Base-by-base conservation (phyloP, 2,329 filamentous ascomycete genomes). In the Neonectria sp. region DNA sequence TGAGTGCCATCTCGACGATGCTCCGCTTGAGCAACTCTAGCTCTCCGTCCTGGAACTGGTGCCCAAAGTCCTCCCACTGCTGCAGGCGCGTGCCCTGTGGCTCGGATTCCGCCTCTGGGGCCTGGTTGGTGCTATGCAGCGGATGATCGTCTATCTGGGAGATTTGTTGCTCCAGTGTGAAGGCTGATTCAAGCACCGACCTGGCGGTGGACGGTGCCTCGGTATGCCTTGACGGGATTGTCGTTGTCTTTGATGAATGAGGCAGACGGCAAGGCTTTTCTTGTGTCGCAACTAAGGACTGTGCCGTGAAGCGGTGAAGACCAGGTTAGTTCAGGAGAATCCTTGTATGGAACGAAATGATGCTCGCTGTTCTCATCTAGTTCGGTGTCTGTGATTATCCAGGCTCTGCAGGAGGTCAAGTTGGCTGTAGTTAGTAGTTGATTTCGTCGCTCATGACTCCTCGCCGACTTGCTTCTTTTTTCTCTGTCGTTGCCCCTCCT, bases 1-100 rank as follows among this genome's bases (percentile, higher is more conserved):
- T 84, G 33, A 84, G 73, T 2, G 83, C 83, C 83, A 85, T 85
- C 60, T 75, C 75, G 17, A 72, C 74, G 51, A 79, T 77, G 59
- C 76, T 79, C 67, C 68, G 73, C 69, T 77, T 78, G 56, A 79
- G 73, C 21, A 65, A 52, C 45, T 75, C 74, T 24, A 76, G 71
- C 58, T 76, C 71, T 60, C 66, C 68, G 1, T 45, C 33, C 52
- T 71, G 49, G 25, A 75, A 74, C 21, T 35, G 49, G 29, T 76
- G 73, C 15, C 75, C 75, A 40, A 73, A 71, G 4, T 76, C 68
- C 59, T 76, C 67, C 74, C 75, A 75, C 73, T 65, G 66, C 37
- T 68, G 59, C 12, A 67, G 68, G 6, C 66, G 70, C n/a, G 68
- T 58, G 9, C 51, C 57, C 1, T 72, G 64, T 25, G 33, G 51